Base-by-base conservation (phyloP, 768 basidiomycete species). In the Rhodosporidiobolus sp. region DNA sequence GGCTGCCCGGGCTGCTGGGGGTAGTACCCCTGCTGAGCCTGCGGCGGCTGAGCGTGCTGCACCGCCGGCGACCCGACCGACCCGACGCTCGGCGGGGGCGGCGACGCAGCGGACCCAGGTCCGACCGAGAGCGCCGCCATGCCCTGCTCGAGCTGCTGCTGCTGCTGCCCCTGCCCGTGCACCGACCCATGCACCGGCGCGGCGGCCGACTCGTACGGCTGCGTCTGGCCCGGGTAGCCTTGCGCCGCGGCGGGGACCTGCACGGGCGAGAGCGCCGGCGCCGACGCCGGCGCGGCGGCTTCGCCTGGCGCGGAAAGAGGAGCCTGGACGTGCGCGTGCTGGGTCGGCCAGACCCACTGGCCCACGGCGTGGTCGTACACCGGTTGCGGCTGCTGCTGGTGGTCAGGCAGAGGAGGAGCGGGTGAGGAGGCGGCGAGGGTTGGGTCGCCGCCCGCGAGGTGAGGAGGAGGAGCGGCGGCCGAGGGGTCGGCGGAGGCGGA, bases 151-250 rank as follows among this genome's bases (percentile, higher is more conserved):
- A 32, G 30, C 34, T 30, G 34, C 26, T 58, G 57, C 35, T 26
- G 56, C 24, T 35, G 56, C 35, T 38, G 35, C 22, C 49, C 49
- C 12, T 50, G 22, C 49, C 12, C 12, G 24, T 50, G 12, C 49
- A 24, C 49, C 49, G n/a, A 9, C 3, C 16, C 28, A n/a, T 11
- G n/a, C 52, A 12, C 17, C 4, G 55, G 32, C 0, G 20, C 32
- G 4, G 34, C 4, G 32, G 20, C 32, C 22, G 34, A 34, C 32
- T 56, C 43, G 43, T 59, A 59, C 3, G 58, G 58, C 43, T 59
- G 58, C n/a, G 58, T 59, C 28, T 59, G 58, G n/a, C 38, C 35
- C 16, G 61, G 61, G 61, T 63, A 63, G 22, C 48, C 61, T 45
- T 61, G 60, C 46, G 46, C 46, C 12, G 28, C 20, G 4, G 57